These are phyloP conservation scores for Choiromyces venosus DNA, from an alignment of 495 filamentous ascomycete species.

Conservation along the genomic window DNA sequence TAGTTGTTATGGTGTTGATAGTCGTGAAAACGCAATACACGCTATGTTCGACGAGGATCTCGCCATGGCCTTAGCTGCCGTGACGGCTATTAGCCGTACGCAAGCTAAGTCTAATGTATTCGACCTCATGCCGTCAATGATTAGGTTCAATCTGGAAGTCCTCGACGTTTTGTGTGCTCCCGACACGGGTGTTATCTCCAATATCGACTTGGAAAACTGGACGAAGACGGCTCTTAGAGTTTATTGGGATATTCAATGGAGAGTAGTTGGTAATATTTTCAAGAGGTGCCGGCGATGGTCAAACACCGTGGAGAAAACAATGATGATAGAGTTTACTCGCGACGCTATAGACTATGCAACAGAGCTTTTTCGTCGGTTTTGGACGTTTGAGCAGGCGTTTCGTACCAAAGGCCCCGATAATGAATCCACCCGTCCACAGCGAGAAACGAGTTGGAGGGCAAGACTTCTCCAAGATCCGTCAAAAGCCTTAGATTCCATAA, in stretches of 20 bases:
- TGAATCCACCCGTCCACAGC: conserved; percentile 20
- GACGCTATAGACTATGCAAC: conserved; percentile 92
- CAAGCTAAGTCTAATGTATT: conserved; percentile 53
- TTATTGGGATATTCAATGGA: conserved; percentile 83
- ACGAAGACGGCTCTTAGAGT: conserved; percentile 60
- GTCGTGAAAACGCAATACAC: conserved; percentile 36
- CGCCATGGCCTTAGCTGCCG: conserved; percentile 30
- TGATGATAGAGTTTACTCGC: conserved; percentile 85
- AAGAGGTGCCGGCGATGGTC: conserved; percentile 75
- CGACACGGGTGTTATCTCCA: conserved; percentile 70
- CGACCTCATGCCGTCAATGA: conserved; percentile 60
- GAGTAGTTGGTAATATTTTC: conserved; percentile 72
- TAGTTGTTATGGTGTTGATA: conserved; percentile 32
- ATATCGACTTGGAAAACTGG: conserved; percentile 52
- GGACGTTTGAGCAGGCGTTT: conserved; percentile 41
- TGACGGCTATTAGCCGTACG: conserved; percentile 26
- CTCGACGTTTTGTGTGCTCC: conserved; percentile 77
- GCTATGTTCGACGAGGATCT: conserved; percentile 40
- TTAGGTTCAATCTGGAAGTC: conserved; percentile 69
- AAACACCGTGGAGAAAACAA: conserved; percentile 59
- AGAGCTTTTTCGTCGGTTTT: conserved; percentile 59
- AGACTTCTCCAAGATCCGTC: conserved; percentile 39
- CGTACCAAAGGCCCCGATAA: conserved; percentile 32
- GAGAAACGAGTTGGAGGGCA: conserved; percentile 29
- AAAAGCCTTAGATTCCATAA: conserved; percentile 31